Base-by-base conservation (phyloP, 2,329 filamentous ascomycete species). In the Tolypocladium cylindrosporum region DNA sequence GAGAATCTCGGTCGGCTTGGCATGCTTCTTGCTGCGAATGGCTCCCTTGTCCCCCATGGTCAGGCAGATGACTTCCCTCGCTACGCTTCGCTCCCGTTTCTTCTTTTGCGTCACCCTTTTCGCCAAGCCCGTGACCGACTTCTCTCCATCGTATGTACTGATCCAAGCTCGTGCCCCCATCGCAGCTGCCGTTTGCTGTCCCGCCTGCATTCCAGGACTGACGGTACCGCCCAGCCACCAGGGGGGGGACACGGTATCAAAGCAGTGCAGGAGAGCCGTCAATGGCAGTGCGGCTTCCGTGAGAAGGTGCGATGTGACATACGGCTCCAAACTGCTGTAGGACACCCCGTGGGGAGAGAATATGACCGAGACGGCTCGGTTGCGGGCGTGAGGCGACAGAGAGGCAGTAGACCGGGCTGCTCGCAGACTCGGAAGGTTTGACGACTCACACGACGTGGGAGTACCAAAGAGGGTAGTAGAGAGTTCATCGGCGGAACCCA, bases 311-410 rank as follows among this genome's bases (percentile, higher is more conserved):
- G 77, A 76, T 2, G 78, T 77, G 7, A 79, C 76, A 65, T 86
- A 89, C 8, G 79, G 72, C 37, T 75, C 71, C 11, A 89, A 72
- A 27, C 77, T 72, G 6, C 75, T 67, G 63, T 81, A 83, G 0
- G 77, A 73, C 43, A 84, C 79, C 14, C 85, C 85, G 65, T 88
- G 84, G 0, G 86, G 85, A 0, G 84, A 84, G 69, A 84, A 89
- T 54, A 89, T 72, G 48, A 88, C 71, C 1, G 83, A 87, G 24
- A 88, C 68, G 2, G 83, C 78, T 62, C 71, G 67, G 55, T 72
- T 71, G 69, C 64, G 71, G 67, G 60, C 67, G 65, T 68, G 56
- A 63, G 72, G 62, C 2, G 70, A 61, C 6, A 74, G 61, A 1
- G 72, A 73, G 1, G 70, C 67, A 5, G 67, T 63, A 16, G 75